These are phyloP conservation scores for Paecilomyces formosus DNA, from an alignment of 2,329 filamentous ascomycete genomes.

Conservation along the genomic window DNA sequence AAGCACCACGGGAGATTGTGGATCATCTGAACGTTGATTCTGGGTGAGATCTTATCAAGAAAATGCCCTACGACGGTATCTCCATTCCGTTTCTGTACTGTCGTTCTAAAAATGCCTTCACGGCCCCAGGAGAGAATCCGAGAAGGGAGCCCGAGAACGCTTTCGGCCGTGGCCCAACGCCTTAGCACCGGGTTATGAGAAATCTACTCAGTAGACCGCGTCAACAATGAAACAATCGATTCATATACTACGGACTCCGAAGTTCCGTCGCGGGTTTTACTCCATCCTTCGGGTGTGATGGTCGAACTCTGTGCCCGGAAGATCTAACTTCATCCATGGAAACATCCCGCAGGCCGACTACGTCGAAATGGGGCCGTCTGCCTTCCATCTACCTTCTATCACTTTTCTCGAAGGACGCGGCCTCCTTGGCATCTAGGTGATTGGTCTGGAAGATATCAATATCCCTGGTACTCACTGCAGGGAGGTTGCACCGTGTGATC, in stretches of 20 bases:
- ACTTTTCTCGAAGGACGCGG: neutral
- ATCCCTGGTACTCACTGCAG: neutral
- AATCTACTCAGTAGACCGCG: too few species aligned
- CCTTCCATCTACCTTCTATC: neutral
- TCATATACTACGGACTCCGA: too few species aligned
- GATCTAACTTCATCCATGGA: neutral
- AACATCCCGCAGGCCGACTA: neutral
- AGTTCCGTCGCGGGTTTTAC: neutral
- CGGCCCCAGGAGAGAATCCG: neutral
- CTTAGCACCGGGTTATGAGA: too few species aligned
- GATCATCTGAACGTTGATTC: neutral
- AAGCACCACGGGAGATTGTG: constrained; percentile 4
- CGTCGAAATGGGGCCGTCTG: neutral
- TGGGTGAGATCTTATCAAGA: neutral
- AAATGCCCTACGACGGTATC: neutral
- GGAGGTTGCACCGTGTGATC: neutral
- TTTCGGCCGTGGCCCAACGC: neutral
- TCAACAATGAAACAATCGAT: too few species aligned
- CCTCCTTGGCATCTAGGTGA: neutral
- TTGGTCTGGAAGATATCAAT: neutral
- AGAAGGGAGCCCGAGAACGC: neutral
- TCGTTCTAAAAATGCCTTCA: neutral
- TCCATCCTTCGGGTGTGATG: neutral
- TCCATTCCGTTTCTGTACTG: neutral
- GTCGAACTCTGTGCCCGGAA: neutral